These are phyloP conservation scores for Triglochin maritima DNA, from an alignment of 106 monocot species.

Conservation along the genomic window DNA sequence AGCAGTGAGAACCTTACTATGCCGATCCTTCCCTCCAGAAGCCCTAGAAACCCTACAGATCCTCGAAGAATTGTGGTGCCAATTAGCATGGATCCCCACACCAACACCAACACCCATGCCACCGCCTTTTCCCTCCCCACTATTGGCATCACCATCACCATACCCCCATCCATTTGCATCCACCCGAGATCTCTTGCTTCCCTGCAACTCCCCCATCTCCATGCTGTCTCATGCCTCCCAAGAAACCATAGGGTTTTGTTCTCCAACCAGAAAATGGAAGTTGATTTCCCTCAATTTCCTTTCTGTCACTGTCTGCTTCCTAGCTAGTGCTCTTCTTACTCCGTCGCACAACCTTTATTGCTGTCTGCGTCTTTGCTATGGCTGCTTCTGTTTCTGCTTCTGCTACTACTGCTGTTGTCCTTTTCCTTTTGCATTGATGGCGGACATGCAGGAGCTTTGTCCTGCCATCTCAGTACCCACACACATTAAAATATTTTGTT, in stretches of 20 bases:
- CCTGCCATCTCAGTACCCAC: not conserved
- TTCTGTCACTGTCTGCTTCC: not conserved
- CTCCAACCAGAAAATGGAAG: not conserved
- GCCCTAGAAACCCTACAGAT: slow-evolving; percentile 83
- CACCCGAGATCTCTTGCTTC: slow-evolving; percentile 36
- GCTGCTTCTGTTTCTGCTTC: not conserved
- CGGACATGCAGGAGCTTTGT: slow-evolving; percentile 4
- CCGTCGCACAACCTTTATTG: not conserved
- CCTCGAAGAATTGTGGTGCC: slow-evolving; percentile 54
- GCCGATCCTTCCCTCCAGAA: slow-evolving; percentile 96
- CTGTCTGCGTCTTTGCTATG: too few species aligned
- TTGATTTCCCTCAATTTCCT: slow-evolving; percentile 2
- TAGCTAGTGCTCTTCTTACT: not conserved
- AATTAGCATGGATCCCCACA: slow-evolving; percentile 6
- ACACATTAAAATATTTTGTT: not conserved
- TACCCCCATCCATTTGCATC: slow-evolving; percentile 4
- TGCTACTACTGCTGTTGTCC: not conserved
- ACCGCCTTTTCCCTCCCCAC: slow-evolving; percentile 4
- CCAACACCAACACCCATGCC: not conserved
- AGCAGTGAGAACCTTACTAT: slow-evolving; percentile 93
- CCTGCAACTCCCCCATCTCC: slow-evolving; percentile 33
- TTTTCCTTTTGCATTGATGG: slow-evolving; percentile 28
- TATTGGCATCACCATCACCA: slow-evolving; percentile 15
- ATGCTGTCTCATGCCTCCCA: slow-evolving; percentile 37
- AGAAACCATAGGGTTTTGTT: not conserved